phyloP scores from a whole-genome alignment of 2,329 filamentous ascomycete species.

The Pseudocercospora fuligena region DNA sequence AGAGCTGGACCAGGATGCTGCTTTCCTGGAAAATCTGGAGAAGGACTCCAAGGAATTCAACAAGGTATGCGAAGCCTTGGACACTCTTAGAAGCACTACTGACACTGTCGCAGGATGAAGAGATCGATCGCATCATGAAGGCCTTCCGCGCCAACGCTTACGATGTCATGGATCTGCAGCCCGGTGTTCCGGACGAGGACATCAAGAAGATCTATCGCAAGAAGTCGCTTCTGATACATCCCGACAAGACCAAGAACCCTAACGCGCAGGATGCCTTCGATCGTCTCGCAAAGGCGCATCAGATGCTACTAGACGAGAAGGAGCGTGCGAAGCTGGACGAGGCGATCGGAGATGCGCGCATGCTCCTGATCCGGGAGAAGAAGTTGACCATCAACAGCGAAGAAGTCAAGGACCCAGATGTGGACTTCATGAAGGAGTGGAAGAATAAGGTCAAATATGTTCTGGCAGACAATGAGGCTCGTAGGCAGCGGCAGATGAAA shows the following conservation, averaged over 20 bases:
- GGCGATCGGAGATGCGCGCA: conserved; percentile 92
- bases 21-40: conserved; percentile 78
- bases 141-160: conserved; percentile 87
- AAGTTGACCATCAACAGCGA: conserved; percentile 90
- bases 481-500: conserved; percentile 82
- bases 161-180: conserved; percentile 92
- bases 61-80: conserved; percentile 63
- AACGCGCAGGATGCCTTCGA: conserved; percentile 94
- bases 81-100: background rate
- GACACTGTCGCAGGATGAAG: conserved; percentile 70
- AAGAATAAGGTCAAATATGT: conserved; percentile 87
- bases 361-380: conserved; percentile 90
- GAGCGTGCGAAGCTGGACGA: conserved; percentile 85
- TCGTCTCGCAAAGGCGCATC: conserved; percentile 92
- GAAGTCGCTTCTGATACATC: conserved; percentile 98
- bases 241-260: conserved; percentile 94
- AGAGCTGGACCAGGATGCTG: conserved; percentile 57
- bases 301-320: conserved; percentile 91
- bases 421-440: conserved; percentile 84
- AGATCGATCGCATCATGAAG: conserved; percentile 91
- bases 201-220: conserved; percentile 94
- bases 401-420: conserved; percentile 73
- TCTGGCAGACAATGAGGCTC: conserved; percentile 88
- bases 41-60: conserved; percentile 87
- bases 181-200: conserved; percentile 91